Evolutionary conservation across 2,329 filamentous ascomycete species (phyloP), one percentile per base, ranked within the genome.

Genomic region (Pyrenophora seminiperda): DNA sequence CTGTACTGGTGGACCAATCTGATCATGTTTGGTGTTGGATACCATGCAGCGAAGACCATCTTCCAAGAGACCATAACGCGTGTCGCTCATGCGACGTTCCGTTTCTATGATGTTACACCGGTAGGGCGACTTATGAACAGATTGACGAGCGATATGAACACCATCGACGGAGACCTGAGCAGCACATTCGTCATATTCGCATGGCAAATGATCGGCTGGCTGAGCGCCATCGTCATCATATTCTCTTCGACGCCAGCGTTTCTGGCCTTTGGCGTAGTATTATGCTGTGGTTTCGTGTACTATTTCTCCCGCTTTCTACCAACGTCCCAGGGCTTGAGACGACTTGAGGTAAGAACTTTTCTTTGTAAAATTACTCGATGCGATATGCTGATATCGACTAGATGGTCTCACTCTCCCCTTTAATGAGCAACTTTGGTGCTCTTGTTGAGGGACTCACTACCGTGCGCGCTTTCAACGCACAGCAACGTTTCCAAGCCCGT

Each of bases 361-460:
- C 27, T 39, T 27, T 14, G 7, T 24, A 11, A 15, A 33, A 37
- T 4, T 19, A 15, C 39, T 4, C 2, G 1, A 7, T 22, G 10
- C 24, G 9, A 4, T 27, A 4, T 27, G 36, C 54, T 65, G 44
- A 66, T 40, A 13, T 9, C 1, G 13, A 9, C 6, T 30, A 74
- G 68, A 96, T 93, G 88, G 87, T 92, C 0, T 96, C 91, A 1
- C 77, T 96, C 0, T 93, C 87, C 7, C 92, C 92, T 0, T 79
- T 97, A 15, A 91, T 97, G 76, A 91, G 91, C 30, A 96, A 97
- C 68, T 96, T 97, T 57, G 91, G 91, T 18, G 90, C 91, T 18
- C 81, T 96, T 33, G 80, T 95, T 2, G 89, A 95, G 53, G 92
- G 92, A 0, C 76, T 97, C 7, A 91, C 89, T 0, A 96, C 92